A percentile compares a stretch with the other conserved stretches of the same genome.
phyloP scores from a whole-genome alignment of 306 rosid species.

The Lupinus albus region DNA sequence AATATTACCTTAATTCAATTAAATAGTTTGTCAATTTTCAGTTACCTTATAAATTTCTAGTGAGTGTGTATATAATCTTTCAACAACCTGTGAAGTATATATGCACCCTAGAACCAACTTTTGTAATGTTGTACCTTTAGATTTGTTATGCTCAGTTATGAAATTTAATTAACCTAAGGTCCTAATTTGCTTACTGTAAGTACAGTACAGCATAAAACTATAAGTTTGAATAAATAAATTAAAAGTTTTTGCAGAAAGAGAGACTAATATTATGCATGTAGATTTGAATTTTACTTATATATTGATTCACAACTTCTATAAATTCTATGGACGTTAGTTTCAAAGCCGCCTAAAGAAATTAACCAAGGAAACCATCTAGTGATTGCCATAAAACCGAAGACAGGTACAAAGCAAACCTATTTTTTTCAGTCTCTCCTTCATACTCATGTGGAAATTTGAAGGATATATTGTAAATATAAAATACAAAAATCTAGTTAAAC shows the following conservation, averaged over 20 bases:
- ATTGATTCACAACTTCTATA: not conserved
- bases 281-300: not conserved
- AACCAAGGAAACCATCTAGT: conserved; percentile 2
- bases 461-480: not conserved
- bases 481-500: not conserved
- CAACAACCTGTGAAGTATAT: too few species aligned
- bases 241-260: not conserved
- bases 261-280: conserved; percentile 1
- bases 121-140: not conserved
- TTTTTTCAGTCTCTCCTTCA: conserved; percentile 2
- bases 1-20: too few species aligned
- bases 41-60: too few species aligned
- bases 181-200: conserved; percentile 15
- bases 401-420: not conserved
- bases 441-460: conserved; percentile 19
- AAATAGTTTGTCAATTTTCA: too few species aligned
- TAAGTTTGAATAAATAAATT: not conserved
- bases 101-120: not conserved
- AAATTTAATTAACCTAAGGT: not conserved
- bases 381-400: conserved; percentile 17
- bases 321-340: not conserved
- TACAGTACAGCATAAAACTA: not conserved
- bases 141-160: conserved; percentile 4
- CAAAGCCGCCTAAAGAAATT: not conserved
- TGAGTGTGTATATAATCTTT: not conserved